Evolutionary conservation across 352 stramenopile species (phyloP).

Genomic region (Thraustochytrium striatum): DNA sequence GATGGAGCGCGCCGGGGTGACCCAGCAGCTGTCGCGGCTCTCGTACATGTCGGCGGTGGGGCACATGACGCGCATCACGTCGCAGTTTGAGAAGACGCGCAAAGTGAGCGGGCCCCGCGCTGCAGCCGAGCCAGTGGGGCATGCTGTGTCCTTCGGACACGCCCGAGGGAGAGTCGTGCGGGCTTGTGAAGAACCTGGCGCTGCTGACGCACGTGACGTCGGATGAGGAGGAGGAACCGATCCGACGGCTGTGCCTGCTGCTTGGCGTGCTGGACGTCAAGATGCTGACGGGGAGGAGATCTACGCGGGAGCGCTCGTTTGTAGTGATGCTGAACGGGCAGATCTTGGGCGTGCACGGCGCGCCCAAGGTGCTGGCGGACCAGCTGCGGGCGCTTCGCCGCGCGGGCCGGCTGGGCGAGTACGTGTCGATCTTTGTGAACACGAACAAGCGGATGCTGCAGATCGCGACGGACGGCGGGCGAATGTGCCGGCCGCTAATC

Average conservation of each 20-base stretch:
- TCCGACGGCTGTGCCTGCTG: slow-evolving; percentile 92
- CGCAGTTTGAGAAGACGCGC: slow-evolving; percentile 95
- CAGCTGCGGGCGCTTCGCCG: slow-evolving; percentile 54
- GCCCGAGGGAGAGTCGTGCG: slow-evolving; percentile 97
- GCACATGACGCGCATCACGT: slow-evolving; percentile 99
- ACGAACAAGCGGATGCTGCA: slow-evolving; percentile 92
- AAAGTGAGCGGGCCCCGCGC: slow-evolving; percentile 95
- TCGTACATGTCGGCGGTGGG: slow-evolving; percentile 97
- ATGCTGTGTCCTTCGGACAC: slow-evolving; percentile 99
- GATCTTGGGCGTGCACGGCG: slow-evolving; percentile 91
- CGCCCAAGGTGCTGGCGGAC: slow-evolving; percentile 67
- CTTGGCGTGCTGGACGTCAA: slow-evolving; percentile 93
- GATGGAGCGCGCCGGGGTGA: slow-evolving; percentile 91
- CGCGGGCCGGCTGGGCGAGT: slow-evolving; percentile 77
- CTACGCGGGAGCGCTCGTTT: slow-evolving; percentile 85
- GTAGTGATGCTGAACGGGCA: slow-evolving; percentile 98
- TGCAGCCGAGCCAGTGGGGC: slow-evolving; percentile 98
- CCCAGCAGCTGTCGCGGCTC: slow-evolving; percentile 90
- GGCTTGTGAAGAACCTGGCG: slow-evolving; percentile 98
- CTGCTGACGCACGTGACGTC: slow-evolving; percentile 94
- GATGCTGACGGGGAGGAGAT: slow-evolving; percentile 81
- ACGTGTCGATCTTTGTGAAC: slow-evolving; percentile 98
- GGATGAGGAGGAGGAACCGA: slow-evolving; percentile 84
- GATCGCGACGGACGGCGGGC: slow-evolving; percentile 95
- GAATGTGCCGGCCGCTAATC: slow-evolving; percentile 94